Base-by-base conservation (phyloP, 352 stramenopile genomes). In the Globisporangium spiculum region DNA sequence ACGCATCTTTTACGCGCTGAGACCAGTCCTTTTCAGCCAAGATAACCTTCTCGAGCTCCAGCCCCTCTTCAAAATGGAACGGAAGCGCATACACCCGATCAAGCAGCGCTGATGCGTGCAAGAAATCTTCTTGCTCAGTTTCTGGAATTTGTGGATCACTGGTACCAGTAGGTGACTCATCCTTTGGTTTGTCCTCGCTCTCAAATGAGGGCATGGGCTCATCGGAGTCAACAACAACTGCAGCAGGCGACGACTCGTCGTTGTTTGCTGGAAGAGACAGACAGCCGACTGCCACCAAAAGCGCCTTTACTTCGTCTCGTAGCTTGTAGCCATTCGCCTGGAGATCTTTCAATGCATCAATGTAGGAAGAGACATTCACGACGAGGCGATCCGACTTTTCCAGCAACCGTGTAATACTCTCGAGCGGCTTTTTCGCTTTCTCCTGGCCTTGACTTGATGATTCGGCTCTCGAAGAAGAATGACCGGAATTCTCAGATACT, bases 31-130 rank as follows among this genome's bases (percentile, higher is more conserved):
- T 88, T 34, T 94, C 86, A 27, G 62, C 54, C 41, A 84, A 69
- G 53, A 96, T 72, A 24, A 91, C 78, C 10, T 65, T 75, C 12
- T 84, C 78, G 1, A 96, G 75, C 56, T 67, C 71, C 3, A 89
- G 38, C 1, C 75, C 88, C 73, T 92, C 78, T 36, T 94, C 86
- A 71, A 96, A 91, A 3, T 77, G 75, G 66, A 94, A 89, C 14
- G 89, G 87, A 18, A 94, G 81, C 10, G 73, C 64, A 41, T 89
- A 80, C 12, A 94, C 79, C 26, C 73, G 76, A 50, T 96, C 89
- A 2, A 96, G 67, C 27, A 95, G 27, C 18, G 70, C 69, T 9
- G 73, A 81, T 0, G 89, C 88, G 22, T 84, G 72, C 4, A 74
- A 46, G 61, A 93, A 80, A 63, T 88, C 77, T 7, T 34, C 26